Conservation (phyloP, 768 basidiomycete species). For the Favolaschia claudopus region DNA sequence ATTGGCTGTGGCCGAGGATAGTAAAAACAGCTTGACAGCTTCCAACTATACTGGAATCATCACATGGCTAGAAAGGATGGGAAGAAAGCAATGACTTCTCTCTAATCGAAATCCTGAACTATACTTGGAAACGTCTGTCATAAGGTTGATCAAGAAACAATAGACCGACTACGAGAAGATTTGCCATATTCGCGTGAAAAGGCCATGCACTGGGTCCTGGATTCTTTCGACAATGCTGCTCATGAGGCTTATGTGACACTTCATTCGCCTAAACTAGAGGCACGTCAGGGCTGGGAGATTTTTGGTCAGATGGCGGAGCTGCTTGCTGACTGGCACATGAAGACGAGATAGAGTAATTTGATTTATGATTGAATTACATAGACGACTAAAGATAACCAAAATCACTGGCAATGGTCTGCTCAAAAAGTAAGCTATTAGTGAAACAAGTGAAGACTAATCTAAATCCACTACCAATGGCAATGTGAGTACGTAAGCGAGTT, state of each 20-base stretch:
- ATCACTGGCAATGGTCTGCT: too few species aligned
- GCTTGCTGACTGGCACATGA: neutral
- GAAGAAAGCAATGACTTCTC: constrained; percentile 4
- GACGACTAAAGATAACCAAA: too few species aligned
- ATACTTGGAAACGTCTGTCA: constrained; percentile 1
- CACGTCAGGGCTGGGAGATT: constrained; percentile 9
- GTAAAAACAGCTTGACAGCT: constrained; percentile 27
- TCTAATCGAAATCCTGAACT: constrained; percentile 1
- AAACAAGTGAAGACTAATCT: neutral
- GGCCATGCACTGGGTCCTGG: constrained; percentile 16
- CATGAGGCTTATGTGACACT: constrained; percentile 1
- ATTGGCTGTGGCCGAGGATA: constrained; percentile 35
- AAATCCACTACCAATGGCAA: neutral
- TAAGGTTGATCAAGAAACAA: neutral
- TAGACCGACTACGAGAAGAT: neutral
- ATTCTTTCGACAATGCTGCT: constrained; percentile 3
- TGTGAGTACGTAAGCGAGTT: constrained; percentile 26
- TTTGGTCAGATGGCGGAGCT: constrained; percentile 9
- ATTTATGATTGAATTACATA: too few species aligned
- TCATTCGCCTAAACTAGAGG: constrained; percentile 1
- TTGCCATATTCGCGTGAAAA: constrained; percentile 1
- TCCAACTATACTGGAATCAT: constrained; percentile 29
- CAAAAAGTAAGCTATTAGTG: neutral
- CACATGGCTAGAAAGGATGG: constrained; percentile 6
- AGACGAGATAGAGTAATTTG: too few species aligned